Conservation (phyloP, 2,329 filamentous ascomycete genomes). For the Calonectria honghensis region DNA sequence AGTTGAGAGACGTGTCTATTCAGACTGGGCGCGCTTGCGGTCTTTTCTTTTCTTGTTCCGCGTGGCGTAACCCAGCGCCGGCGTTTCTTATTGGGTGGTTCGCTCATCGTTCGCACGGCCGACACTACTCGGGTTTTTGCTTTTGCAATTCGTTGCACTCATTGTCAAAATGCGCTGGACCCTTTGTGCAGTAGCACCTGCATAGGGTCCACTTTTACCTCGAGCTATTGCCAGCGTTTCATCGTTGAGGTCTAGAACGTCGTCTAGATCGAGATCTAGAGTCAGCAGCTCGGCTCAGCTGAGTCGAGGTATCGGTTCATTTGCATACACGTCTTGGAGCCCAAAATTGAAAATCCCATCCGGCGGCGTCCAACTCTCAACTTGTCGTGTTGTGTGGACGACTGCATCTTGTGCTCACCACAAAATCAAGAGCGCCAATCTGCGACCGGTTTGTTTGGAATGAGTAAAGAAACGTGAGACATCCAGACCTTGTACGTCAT, state of each 20-base stretch:
- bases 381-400: not conserved
- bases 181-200: conserved; percentile 12
- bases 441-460: not conserved
- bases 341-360: not conserved
- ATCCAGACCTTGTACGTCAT: rapidly evolving
- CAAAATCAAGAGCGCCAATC: no score
- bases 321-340: not conserved
- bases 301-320: not conserved
- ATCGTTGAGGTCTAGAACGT: conserved; percentile 15
- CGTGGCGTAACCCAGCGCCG: not conserved
- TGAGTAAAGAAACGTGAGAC: not conserved
- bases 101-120: not conserved
- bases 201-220: conserved; percentile 2
- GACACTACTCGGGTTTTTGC: not conserved
- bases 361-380: no score
- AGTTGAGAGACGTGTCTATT: not conserved
- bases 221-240: conserved; percentile 8
- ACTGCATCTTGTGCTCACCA: not conserved
- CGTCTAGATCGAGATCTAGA: conserved; percentile 25
- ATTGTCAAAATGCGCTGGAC: conserved; percentile 1
- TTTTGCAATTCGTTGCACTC: not conserved
- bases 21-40: not conserved
- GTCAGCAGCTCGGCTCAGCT: not conserved
- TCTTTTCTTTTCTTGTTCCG: not conserved
- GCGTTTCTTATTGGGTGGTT: not conserved